phyloP scores from a whole-genome alignment of 441 rosid species.

The Erodium trifolium region DNA sequence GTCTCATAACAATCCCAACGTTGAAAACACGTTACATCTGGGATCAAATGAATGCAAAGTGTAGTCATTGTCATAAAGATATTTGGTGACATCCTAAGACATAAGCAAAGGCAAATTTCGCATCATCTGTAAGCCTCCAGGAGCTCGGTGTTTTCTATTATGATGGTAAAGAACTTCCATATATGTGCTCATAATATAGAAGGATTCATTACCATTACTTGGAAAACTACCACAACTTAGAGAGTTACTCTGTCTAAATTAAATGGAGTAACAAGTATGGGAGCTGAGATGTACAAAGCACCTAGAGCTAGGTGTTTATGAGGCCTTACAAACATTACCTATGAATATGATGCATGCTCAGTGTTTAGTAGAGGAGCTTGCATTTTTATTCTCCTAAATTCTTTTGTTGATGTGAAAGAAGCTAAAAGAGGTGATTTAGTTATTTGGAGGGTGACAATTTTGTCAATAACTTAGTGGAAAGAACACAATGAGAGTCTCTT shows the following conservation, averaged over 20 bases:
- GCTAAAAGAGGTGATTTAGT: no score
- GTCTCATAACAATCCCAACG: no score
- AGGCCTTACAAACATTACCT: background rate
- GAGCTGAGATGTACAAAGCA: background rate
- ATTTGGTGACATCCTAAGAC: no score
- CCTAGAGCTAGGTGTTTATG: background rate
- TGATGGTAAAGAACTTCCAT: background rate
- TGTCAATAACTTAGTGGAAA: no score
- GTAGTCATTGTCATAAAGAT: no score
- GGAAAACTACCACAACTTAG: background rate
- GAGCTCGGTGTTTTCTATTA: background rate
- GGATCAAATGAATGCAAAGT: no score
- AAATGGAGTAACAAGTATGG: background rate
- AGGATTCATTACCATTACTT: background rate
- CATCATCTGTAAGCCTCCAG: conserved; percentile 11
- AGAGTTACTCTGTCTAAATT: background rate
- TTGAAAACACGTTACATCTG: no score
- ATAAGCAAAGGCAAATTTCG: no score
- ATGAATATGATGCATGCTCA: background rate
- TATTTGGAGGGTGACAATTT: no score
- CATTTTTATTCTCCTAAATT: no score
- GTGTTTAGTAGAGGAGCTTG: background rate
- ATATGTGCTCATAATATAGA: background rate
- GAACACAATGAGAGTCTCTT: no score
- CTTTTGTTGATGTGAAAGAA: no score